These are phyloP conservation scores for Pseudomonodictys pantanalensis DNA, from an alignment of 495 filamentous ascomycete species.

Conservation along the genomic window DNA sequence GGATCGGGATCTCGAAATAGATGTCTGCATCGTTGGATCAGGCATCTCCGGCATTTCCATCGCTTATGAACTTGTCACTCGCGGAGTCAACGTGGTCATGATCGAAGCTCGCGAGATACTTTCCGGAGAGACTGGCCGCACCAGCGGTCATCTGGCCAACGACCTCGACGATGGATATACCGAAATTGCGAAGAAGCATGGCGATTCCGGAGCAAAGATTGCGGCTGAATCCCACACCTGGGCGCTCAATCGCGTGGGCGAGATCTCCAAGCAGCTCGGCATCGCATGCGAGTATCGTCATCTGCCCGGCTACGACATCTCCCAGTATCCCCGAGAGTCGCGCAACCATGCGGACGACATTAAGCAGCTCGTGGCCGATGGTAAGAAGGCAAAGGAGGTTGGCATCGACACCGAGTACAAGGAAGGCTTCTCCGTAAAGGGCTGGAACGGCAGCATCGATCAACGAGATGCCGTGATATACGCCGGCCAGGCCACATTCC, in stretches of 20 bases:
- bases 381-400: slow-evolving; percentile 43
- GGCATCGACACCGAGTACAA: slow-evolving; percentile 47
- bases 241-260: slow-evolving; percentile 51
- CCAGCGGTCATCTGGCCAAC: slow-evolving; percentile 54
- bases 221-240: slow-evolving; percentile 56
- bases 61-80: slow-evolving; percentile 54
- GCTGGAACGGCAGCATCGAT: slow-evolving; percentile 50
- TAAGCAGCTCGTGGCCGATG: slow-evolving; percentile 43
- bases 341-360: slow-evolving; percentile 46
- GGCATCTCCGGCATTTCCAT: slow-evolving; percentile 55
- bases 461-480: slow-evolving; percentile 52
- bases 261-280: slow-evolving; percentile 47
- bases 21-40: slow-evolving; percentile 54
- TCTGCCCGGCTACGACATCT: slow-evolving; percentile 49
- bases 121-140: slow-evolving; percentile 54
- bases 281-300: slow-evolving; percentile 57
- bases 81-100: slow-evolving; percentile 50
- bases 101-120: slow-evolving; percentile 55
- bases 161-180: slow-evolving; percentile 16
- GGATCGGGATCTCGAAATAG: slow-evolving; percentile 39
- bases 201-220: slow-evolving; percentile 45
- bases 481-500: slow-evolving; percentile 55
- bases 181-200: slow-evolving; percentile 53
- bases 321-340: slow-evolving; percentile 40
- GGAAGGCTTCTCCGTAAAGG: slow-evolving; percentile 42